A percentile compares a stretch with the other conserved stretches of the same genome.
Conservation (phyloP, 768 basidiomycete species). For the Gyrodon lividus region DNA sequence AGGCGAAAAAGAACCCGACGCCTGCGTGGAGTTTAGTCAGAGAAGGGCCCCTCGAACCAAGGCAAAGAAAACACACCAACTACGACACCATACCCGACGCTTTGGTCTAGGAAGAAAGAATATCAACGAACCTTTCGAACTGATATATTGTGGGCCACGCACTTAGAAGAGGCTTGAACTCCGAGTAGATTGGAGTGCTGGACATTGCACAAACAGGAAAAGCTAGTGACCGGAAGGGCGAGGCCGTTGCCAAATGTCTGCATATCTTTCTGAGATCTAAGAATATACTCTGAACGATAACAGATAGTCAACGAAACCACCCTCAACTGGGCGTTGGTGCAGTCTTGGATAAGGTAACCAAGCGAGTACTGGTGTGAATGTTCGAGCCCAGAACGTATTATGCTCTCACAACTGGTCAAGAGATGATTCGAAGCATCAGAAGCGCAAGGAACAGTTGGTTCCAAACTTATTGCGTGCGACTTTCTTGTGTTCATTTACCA, state of each 20-base stretch:
- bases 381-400: neutral
- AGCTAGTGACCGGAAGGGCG: neutral
- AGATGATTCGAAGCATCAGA: neutral
- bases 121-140: neutral
- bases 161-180: constrained; percentile 43
- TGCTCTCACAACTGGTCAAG: neutral
- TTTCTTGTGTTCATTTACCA: neutral
- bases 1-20: constrained; percentile 51
- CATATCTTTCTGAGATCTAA: constrained; percentile 1
- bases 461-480: neutral
- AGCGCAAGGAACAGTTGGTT: neutral
- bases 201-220: constrained; percentile 11
- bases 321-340: neutral
- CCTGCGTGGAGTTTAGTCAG: constrained; percentile 26
- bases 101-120: constrained; percentile 33
- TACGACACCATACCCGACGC: constrained; percentile 51
- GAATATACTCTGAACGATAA: neutral
- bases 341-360: neutral
- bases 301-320: neutral
- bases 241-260: neutral
- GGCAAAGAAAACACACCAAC: constrained; percentile 35
- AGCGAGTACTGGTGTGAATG: neutral
- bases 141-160: constrained; percentile 2
- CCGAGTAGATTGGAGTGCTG: constrained; percentile 23
- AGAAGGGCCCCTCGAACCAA: neutral